phyloP scores from a whole-genome alignment of 163 green algal species.

The Chloromonas sp. region DNA sequence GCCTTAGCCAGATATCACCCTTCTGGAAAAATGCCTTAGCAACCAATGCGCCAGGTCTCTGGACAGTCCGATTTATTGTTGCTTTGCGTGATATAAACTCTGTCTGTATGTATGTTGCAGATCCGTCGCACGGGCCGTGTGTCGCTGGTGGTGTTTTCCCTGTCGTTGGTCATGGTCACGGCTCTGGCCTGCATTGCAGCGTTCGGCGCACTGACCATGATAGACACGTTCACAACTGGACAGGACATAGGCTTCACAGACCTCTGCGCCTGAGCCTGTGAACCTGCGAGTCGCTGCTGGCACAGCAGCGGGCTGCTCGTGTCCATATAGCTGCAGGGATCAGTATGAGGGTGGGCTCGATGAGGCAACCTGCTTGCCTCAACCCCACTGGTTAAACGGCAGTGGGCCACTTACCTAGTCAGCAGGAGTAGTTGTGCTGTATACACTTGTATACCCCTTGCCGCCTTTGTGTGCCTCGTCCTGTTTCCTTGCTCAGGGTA shows the following conservation, averaged over 20 bases:
- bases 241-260: not conserved
- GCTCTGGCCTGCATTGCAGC: constrained; percentile 11
- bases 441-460: no score
- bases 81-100: no score
- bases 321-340: no score
- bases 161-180: constrained; percentile 20
- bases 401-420: no score
- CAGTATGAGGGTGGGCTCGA: no score
- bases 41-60: not conserved
- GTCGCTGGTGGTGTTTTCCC: constrained; percentile 19
- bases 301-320: no score
- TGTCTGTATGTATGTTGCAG: not conserved
- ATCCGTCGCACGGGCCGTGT: constrained; percentile 2
- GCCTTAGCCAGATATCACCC: not conserved
- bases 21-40: not conserved
- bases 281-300: no score
- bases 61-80: not conserved
- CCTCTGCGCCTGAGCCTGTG: not conserved
- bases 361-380: no score
- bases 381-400: no score
- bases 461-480: no score
- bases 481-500: no score
- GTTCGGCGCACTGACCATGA: constrained; percentile 10
- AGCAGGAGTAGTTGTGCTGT: no score
- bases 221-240: not conserved